phyloP scores from a whole-genome alignment of 495 filamentous ascomycete genomes.

The Neurospora intermedia region DNA sequence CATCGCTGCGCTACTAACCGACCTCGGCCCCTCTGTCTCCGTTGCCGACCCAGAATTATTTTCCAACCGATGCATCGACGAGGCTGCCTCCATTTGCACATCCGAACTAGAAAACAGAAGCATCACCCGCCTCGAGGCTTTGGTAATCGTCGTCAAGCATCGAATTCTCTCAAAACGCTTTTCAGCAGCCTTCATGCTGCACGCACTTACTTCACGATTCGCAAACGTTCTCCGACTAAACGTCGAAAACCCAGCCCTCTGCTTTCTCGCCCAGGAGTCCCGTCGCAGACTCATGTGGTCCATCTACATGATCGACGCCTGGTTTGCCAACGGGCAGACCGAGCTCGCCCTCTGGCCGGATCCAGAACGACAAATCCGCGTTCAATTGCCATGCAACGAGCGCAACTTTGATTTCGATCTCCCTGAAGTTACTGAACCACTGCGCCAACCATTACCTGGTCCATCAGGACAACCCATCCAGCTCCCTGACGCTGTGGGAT shows the following conservation, averaged over 20 bases:
- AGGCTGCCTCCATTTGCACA: slow-evolving; percentile 32
- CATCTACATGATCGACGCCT: slow-evolving; percentile 38
- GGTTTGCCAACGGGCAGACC: slow-evolving; percentile 32
- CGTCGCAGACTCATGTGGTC: slow-evolving; percentile 44
- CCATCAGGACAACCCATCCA: slow-evolving; percentile 12
- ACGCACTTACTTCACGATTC: slow-evolving; percentile 35
- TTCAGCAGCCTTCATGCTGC: slow-evolving; percentile 38
- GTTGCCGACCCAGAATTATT: slow-evolving; percentile 16
- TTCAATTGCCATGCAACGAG: slow-evolving; percentile 41
- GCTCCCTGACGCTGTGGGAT: slow-evolving; percentile 37
- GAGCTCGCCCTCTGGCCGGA: slow-evolving; percentile 37
- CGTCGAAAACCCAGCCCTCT: slow-evolving; percentile 36
- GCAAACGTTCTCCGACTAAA: slow-evolving; percentile 37
- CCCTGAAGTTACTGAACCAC: slow-evolving; percentile 34
- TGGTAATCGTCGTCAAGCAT: slow-evolving; percentile 39
- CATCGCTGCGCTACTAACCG: slow-evolving; percentile 35
- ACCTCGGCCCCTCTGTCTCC: slow-evolving; percentile 29
- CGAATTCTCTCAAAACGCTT: slow-evolving; percentile 35
- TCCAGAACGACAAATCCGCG: slow-evolving; percentile 29
- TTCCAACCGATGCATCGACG: slow-evolving; percentile 36
- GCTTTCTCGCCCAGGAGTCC: slow-evolving; percentile 39
- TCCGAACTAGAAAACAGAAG: slow-evolving; percentile 35
- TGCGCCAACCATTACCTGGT: slow-evolving; percentile 23
- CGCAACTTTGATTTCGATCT: slow-evolving; percentile 43
- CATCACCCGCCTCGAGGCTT: slow-evolving; percentile 36